phyloP scores from a whole-genome alignment of 495 filamentous ascomycete genomes.

The Trichoderma erinaceum region DNA sequence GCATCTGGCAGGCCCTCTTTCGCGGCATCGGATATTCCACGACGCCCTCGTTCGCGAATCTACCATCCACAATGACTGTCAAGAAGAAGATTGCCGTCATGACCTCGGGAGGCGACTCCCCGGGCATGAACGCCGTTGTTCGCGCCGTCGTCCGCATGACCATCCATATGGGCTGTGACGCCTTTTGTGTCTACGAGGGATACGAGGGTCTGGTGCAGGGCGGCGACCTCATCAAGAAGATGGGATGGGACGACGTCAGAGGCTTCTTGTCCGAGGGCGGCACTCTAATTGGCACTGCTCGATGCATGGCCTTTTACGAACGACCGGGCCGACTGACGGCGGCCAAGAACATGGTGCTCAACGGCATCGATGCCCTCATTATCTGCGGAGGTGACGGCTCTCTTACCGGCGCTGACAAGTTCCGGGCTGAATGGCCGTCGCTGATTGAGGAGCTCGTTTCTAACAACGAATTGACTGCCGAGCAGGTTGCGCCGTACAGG shows the following conservation, averaged over 20 bases:
- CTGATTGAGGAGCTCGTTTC: constrained; percentile 76
- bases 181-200: constrained; percentile 88
- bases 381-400: constrained; percentile 98
- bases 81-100: constrained; percentile 88
- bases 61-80: constrained; percentile 29
- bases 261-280: constrained; percentile 93
- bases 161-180: constrained; percentile 78
- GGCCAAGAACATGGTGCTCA: constrained; percentile 87
- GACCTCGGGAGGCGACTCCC: constrained; percentile 95
- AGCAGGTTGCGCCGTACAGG: constrained; percentile 64
- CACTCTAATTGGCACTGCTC: constrained; percentile 92
- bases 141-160: constrained; percentile 91
- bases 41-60: background rate
- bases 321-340: constrained; percentile 72
- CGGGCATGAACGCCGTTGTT: constrained; percentile 95
- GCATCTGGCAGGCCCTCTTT: constrained; percentile 13
- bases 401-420: constrained; percentile 91
- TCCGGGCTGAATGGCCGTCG: constrained; percentile 84
- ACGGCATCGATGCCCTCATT: constrained; percentile 92
- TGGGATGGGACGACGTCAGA: constrained; percentile 91
- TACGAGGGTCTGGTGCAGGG: constrained; percentile 94
- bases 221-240: constrained; percentile 76
- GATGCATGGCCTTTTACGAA: constrained; percentile 84
- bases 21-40: constrained; percentile 4
- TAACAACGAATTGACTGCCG: constrained; percentile 57